Base-by-base conservation (phyloP, 1,284 basidiomycete species). In the Melampsora americana region DNA sequence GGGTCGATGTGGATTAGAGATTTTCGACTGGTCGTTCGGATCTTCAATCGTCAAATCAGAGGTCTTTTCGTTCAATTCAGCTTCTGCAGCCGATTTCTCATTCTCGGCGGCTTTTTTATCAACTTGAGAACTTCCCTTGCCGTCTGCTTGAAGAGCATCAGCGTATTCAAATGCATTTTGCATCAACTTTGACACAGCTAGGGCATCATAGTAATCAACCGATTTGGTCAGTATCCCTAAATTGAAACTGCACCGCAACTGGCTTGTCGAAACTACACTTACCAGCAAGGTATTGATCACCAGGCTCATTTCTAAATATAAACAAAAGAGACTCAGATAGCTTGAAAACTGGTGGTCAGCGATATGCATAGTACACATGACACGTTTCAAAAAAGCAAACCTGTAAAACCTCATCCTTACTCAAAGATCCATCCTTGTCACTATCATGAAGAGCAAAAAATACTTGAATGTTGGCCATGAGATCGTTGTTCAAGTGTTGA, bases 391-490 rank as follows among this genome's bases (percentile, higher is more conserved):
- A 69, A 99, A 20, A 93, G 92, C 95, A 97, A 53, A 99, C 84
- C 68, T 86, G 85, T 79, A 99, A 85, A 39, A 98, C 92, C 83
- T 99, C 95, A 81, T 98, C 95, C 83, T 95, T 97, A 1, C 94
- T 95, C 78, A 99, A 85, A 81, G 86, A 94, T 0, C 93, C 93
- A 81, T 98, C 94, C 79, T 92, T 93, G 83, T 98, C 91, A 84
- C 95, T 95, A 85, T 97, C 94, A 80, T 97, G 93, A 68, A 99
- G 83, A 79, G 92, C 91, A 84, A 99, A 98, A 85, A 99, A 95
- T 94, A 95, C 98, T 83, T 96, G 92, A 80, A 98, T 97, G 80
- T 92, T 95, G 78, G 94, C 92, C 93, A 98, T 96, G 78, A 99
- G 85, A 82, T 96, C 96, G 78, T 93, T 95, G 83, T 93, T 92